Percentiles rank a stretch among this genome's conserved stretches.
Evolutionary conservation across 2,329 filamentous ascomycete genomes (phyloP).

Genomic region (Trichoderma gracile): DNA sequence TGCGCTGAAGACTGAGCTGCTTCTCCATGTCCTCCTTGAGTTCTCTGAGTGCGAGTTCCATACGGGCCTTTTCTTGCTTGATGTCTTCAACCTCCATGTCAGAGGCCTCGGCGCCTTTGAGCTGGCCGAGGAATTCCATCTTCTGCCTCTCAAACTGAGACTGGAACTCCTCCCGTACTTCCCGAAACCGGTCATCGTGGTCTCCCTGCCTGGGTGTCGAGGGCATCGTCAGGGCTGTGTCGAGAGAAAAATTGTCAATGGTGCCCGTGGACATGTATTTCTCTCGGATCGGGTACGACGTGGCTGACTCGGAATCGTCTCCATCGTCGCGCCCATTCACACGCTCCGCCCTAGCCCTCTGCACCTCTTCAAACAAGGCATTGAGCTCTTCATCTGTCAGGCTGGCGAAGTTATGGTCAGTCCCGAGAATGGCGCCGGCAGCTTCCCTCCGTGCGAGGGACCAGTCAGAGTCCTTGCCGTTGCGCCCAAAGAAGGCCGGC

Average conservation of each 20-base stretch:
- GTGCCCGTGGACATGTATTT: conserved; percentile 96
- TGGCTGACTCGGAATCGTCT: conserved; percentile 86
- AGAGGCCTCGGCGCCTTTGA: conserved; percentile 72
- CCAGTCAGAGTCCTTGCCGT: conserved; percentile 86
- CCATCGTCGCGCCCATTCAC: conserved; percentile 72
- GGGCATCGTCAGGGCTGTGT: conserved; percentile 91
- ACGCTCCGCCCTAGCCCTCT: conserved; percentile 76
- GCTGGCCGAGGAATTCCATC: conserved; percentile 75
- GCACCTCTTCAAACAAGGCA: conserved; percentile 88
- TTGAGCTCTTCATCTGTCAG: conserved; percentile 94
- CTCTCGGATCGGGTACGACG: conserved; percentile 84
- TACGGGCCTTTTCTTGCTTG: conserved; percentile 75
- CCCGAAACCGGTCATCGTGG: conserved; percentile 71
- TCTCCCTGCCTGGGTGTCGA: conserved; percentile 82
- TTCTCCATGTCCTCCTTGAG: conserved; percentile 88
- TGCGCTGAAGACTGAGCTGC: conserved; percentile 79
- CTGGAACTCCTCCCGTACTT: conserved; percentile 81
- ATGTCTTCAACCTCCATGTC: conserved; percentile 82
- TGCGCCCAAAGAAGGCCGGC: conserved; percentile 65
- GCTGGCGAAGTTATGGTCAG: conserved; percentile 87
- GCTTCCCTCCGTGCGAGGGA: conserved; percentile 90
- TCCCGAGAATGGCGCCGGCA: conserved; percentile 83
- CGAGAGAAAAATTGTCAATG: conserved; percentile 92
- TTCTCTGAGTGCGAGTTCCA: conserved; percentile 77
- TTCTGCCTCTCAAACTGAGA: conserved; percentile 79